Base-by-base conservation (phyloP, 306 rosid species). In the Medicago arabica region DNA sequence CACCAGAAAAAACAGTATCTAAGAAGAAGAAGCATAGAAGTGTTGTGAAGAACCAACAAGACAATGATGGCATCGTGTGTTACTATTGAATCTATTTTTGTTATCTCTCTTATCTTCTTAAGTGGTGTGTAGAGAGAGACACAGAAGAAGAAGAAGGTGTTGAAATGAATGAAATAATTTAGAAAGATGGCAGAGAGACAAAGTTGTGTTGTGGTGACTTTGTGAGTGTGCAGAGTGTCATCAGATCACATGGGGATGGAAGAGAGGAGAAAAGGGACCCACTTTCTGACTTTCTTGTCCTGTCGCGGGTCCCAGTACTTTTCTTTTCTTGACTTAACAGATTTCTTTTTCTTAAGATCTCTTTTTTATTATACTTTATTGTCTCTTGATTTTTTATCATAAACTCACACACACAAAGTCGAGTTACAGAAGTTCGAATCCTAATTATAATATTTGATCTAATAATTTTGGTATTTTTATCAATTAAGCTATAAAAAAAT, bases 1-100 rank as follows among this genome's bases (percentile, higher is more conserved):
- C 98, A 13, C 90, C 86, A 0, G 97, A 87, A 57, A 88, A 83
- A 88, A 82, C 89, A 79, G 82, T 57, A 44, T 65, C 61, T 4
- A 15, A 59, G 40, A 59, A 49, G 8, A 86, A 50, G 59, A 86
- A 80, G 70, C 84, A 88, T 3, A 87, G 69, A 65, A 86, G 60
- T 31, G 67, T 44, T 21, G 74, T 78, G 75, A 81, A 68, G 67
- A 85, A 80, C 44, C 71, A 77, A 46, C 86, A 78, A 60, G 81
- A 63, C 59, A 84, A 75, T 74, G 87, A 72, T 69, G 78, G 72
- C 88, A 87, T 86, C 47, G 55, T 62, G 49, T 81, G 51, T 15
- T 77, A 43, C 44, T 55, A 12, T 25, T 55, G 60, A 55, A 53
- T 50, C 23, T 74, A 7, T 36, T 4, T 34, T 34, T 5, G 38